These are phyloP conservation scores for Lecanosticta acicola DNA, from an alignment of 2,329 filamentous ascomycete species.

Conservation along the genomic window DNA sequence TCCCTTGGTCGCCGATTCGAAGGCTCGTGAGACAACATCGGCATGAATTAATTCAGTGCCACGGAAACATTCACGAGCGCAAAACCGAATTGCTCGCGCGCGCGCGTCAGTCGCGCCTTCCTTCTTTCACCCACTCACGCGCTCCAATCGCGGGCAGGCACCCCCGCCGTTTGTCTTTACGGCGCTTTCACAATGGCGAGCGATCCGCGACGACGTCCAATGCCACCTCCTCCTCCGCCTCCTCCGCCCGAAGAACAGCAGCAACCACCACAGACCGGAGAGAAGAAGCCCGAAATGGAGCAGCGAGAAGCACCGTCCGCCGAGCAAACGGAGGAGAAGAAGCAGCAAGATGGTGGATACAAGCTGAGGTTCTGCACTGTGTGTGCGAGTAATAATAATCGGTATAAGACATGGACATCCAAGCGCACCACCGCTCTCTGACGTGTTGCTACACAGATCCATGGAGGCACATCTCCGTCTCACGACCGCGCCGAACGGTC, in stretches of 20 bases:
- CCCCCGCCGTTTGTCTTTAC: background rate
- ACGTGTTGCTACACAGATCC: slow-evolving; percentile 49
- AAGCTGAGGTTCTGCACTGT: slow-evolving; percentile 97
- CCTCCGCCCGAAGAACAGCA: slow-evolving; percentile 40
- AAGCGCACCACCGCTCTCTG: background rate
- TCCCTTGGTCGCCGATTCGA: too few relatives aligned
- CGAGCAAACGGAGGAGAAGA: slow-evolving; percentile 22
- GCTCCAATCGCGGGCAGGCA: background rate
- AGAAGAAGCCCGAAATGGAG: slow-evolving; percentile 19
- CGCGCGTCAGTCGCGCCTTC: background rate
- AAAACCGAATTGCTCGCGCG: background rate
- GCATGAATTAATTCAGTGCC: too few relatives aligned
- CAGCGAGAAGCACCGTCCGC: slow-evolving; percentile 15
- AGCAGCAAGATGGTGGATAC: slow-evolving; percentile 51
- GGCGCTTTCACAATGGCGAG: slow-evolving; percentile 39
- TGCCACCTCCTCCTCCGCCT: slow-evolving; percentile 38
- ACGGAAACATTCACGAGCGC: too few relatives aligned
- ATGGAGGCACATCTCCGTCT: slow-evolving; percentile 99
- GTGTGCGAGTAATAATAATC: slow-evolving; percentile 97
- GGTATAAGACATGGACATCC: slow-evolving; percentile 50
- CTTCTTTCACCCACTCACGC: background rate
- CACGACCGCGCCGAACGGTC: slow-evolving; percentile 55
- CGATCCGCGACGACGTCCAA: slow-evolving; percentile 32
- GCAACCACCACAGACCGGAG: slow-evolving; percentile 25
- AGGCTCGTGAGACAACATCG: too few relatives aligned